These are phyloP conservation scores for Kwoniella pini DNA, from an alignment of 768 basidiomycete species.

Conservation along the genomic window DNA sequence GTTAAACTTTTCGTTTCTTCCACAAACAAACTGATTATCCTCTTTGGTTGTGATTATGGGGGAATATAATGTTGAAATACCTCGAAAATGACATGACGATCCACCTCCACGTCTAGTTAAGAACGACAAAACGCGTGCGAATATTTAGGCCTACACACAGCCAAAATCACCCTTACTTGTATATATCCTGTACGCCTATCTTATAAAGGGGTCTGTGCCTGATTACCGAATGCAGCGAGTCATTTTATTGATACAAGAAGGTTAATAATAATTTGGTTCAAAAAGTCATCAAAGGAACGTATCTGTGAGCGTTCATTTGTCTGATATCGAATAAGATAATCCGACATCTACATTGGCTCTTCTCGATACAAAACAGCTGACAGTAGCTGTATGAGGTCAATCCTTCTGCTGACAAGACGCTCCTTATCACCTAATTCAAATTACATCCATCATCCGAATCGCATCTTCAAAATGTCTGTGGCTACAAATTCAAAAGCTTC, in stretches of 20 bases:
- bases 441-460: not conserved
- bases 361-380: too few relatives aligned
- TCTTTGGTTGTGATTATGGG: not conserved
- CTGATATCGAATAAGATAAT: too few relatives aligned
- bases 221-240: slow-evolving; percentile 3
- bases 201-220: not conserved
- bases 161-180: not conserved
- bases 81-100: not conserved
- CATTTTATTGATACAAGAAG: not conserved
- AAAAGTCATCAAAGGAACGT: too few relatives aligned
- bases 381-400: slow-evolving; percentile 13
- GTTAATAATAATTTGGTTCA: not conserved
- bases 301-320: too few relatives aligned
- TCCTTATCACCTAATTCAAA: not conserved
- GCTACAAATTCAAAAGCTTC: slow-evolving; percentile 39
- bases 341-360: too few relatives aligned
- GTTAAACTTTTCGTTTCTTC: too few relatives aligned
- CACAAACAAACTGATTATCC: too few relatives aligned
- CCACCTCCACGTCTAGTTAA: slow-evolving; percentile 3
- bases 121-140: not conserved
- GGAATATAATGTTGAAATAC: not conserved
- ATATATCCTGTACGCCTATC: not conserved
- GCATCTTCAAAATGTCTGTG: slow-evolving; percentile 29
- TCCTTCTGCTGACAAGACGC: slow-evolving; percentile 3
- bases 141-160: not conserved